Evolutionary conservation across 176 grass and related monocot species (phyloP).

Genomic region (Thinopyrum elongatum): DNA sequence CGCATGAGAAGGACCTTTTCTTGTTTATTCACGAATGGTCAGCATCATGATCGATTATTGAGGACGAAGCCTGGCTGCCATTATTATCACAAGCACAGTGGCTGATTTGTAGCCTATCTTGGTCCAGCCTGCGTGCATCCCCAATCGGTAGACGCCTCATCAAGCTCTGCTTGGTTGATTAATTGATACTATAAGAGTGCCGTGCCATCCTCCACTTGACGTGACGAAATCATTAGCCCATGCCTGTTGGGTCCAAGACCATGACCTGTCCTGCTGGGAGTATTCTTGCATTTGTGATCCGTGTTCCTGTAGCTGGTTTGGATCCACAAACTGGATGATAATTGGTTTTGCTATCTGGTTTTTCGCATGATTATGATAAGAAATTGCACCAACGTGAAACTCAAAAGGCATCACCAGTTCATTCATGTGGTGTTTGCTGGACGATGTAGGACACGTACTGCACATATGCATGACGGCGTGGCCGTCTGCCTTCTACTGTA

Average conservation of each 20-base stretch:
- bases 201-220: constrained; percentile 9
- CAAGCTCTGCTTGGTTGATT: not conserved
- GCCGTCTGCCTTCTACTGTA: not conserved
- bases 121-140: not conserved
- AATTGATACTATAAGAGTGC: not conserved
- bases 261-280: not conserved
- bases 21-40: not conserved
- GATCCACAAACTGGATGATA: not conserved
- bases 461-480: not conserved
- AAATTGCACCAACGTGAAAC: not conserved
- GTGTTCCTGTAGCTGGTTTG: not conserved
- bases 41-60: constrained; percentile 31
- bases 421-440: not conserved
- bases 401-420: not conserved
- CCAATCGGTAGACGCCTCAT: constrained; percentile 12
- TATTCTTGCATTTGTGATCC: not conserved
- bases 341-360: not conserved
- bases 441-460: not conserved
- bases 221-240: constrained; percentile 18
- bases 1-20: not conserved
- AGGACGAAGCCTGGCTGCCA: not conserved
- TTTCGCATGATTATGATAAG: not conserved
- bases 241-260: not conserved
- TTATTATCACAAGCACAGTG: not conserved
- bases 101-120: not conserved